These are phyloP conservation scores for Rhodotorula toruloides DNA, from an alignment of 768 basidiomycete genomes.

Conservation along the genomic window DNA sequence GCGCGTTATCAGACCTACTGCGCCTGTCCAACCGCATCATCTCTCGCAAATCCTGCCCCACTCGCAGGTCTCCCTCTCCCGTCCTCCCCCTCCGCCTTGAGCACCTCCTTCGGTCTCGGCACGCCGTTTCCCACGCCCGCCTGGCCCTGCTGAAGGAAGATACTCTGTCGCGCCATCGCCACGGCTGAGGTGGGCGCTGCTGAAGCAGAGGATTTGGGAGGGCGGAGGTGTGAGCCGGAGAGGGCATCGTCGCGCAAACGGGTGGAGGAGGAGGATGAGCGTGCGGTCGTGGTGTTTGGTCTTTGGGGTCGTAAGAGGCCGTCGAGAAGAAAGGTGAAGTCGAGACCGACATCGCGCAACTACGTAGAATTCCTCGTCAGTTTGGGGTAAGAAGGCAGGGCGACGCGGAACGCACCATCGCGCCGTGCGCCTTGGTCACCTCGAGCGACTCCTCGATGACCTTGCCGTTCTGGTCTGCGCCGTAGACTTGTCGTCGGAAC, in stretches of 20 bases:
- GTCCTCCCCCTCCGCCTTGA: background rate
- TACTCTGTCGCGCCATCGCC: slow-evolving; percentile 30
- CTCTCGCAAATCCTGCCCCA: background rate
- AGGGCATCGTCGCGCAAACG: slow-evolving; percentile 10
- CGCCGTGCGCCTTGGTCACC: slow-evolving; percentile 73
- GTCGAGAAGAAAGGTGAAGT: slow-evolving; percentile 88
- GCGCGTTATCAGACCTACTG: too few species aligned
- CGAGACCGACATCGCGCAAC: slow-evolving; percentile 85
- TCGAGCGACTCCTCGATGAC: slow-evolving; percentile 71
- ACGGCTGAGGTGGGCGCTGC: slow-evolving; percentile 16
- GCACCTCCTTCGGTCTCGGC: background rate
- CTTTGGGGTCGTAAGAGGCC: slow-evolving; percentile 33
- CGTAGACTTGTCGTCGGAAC: slow-evolving; percentile 87
- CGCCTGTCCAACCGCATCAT: background rate
- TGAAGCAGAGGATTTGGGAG: background rate
- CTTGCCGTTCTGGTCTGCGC: slow-evolving; percentile 54
- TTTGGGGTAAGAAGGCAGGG: background rate
- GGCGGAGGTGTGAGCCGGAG: slow-evolving; percentile 6
- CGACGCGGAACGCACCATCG: slow-evolving; percentile 57
- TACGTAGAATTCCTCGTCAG: slow-evolving; percentile 52
- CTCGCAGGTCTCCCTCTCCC: background rate
- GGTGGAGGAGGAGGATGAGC: slow-evolving; percentile 11
- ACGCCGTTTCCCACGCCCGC: background rate
- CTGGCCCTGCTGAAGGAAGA: slow-evolving; percentile 6
- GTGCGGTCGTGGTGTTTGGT: background rate